Base-by-base conservation (phyloP, 805 yeast genomes). In the Clavispora vitiphila region DNA sequence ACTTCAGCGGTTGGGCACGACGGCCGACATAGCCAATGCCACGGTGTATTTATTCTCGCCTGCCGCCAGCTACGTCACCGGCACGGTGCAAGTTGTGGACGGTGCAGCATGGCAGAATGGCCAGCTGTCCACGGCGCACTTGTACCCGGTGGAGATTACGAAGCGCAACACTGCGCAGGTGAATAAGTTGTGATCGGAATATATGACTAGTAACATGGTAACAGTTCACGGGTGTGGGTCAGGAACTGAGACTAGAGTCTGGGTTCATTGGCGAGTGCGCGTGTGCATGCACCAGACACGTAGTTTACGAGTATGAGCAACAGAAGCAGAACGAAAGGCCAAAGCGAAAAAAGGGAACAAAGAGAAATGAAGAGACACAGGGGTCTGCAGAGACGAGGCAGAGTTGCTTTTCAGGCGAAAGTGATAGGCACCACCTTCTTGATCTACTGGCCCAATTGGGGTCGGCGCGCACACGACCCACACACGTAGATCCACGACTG, bases 111-210 rank as follows among this genome's bases (percentile, higher is more conserved):
- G 63, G 63, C 63, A 58, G 44, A 43, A 38, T 18, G 61, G 61
- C 18, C 50, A 34, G 43, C 47, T 44, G 42, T 30, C 44, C 6
- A 49, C 49, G 6, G 46, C 38, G 23, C 43, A 50, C 34, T 49
- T 53, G 34, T 68, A 69, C 41, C 73, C 74, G 1, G 70, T 64
- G 12, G 51, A 48, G 34, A 38, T 52, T 34, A 41, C 57, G 35
- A 48, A 40, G 42, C 44, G 46, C 24, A 46, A 46, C 45, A 51
- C 47, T 34, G 51, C 41, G 35, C 40, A 40, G 15, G 27, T 46
- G 41, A 42, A 41, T 14, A 51, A 50, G 40, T 49, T 50, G 11
- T 50, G 30, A 26, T 5, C 4, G 14, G 5, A 32, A 20, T 11
- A 15, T 20, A 21, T 32, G 24, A 21, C 15, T 11, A 7, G 24